Conservation (phyloP, 495 filamentous ascomycete genomes). For the Aspergillus steynii region DNA sequence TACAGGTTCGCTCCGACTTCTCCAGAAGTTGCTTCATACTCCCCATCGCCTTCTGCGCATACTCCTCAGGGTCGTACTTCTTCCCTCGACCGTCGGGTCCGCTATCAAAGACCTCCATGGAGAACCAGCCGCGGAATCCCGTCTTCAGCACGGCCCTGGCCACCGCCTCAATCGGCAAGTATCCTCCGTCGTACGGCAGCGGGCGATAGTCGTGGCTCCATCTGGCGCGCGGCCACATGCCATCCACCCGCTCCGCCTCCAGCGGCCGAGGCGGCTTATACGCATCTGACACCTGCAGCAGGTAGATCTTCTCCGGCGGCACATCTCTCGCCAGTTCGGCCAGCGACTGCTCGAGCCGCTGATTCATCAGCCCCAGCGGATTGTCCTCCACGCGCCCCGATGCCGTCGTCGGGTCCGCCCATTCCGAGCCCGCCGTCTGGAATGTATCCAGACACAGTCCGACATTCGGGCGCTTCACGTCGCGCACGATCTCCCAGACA, state of each 20-base stretch:
- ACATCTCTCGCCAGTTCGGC: slow-evolving; percentile 54
- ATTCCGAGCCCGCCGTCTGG: slow-evolving; percentile 75
- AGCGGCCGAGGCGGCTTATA: slow-evolving; percentile 60
- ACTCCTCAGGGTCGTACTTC: slow-evolving; percentile 58
- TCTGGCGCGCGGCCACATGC: slow-evolving; percentile 56
- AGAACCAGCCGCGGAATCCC: slow-evolving; percentile 72
- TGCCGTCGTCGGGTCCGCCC: slow-evolving; percentile 68
- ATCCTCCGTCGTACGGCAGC: slow-evolving; percentile 70
- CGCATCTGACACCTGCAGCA: slow-evolving; percentile 80
- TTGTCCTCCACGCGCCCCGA: slow-evolving; percentile 57
- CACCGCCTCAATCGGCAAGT: slow-evolving; percentile 68
- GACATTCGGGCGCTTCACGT: slow-evolving; percentile 62
- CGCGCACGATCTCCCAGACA: slow-evolving; percentile 65
- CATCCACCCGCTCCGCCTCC: slow-evolving; percentile 41
- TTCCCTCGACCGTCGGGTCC: slow-evolving; percentile 57
- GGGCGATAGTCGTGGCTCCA: slow-evolving; percentile 77
- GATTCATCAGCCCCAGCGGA: slow-evolving; percentile 42
- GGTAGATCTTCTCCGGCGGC: slow-evolving; percentile 70
- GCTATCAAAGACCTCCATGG: slow-evolving; percentile 75
- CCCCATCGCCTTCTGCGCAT: slow-evolving; percentile 60
- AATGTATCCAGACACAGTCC: slow-evolving; percentile 84
- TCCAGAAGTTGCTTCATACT: slow-evolving; percentile 54
- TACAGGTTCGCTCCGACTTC: slow-evolving; percentile 30
- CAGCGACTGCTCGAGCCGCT: slow-evolving; percentile 54
- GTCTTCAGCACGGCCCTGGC: slow-evolving; percentile 66